Evolutionary conservation across 345 rosid genomes (phyloP).

Genomic region (Camelina sativa): DNA sequence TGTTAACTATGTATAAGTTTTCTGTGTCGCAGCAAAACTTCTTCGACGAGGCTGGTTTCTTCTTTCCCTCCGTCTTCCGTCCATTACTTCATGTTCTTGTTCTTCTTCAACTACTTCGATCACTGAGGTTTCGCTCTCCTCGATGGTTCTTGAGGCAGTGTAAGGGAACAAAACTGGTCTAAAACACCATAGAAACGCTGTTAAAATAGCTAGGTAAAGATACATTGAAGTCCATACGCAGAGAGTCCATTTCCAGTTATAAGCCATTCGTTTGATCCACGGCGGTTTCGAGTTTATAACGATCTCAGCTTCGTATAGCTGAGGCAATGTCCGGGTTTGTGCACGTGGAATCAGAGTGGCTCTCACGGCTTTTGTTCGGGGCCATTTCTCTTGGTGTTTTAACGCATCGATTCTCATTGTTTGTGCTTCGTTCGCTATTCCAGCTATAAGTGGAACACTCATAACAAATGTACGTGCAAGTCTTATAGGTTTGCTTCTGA

Average conservation of each 20-base stretch:
- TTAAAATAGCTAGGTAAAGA: conserved; percentile 49
- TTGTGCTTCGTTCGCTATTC: conserved; percentile 72
- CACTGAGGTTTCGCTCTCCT: conserved; percentile 1
- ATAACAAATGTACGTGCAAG: conserved; percentile 58
- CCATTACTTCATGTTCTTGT: conserved; percentile 39
- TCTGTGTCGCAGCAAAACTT: conserved; percentile 25
- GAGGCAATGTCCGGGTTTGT: conserved; percentile 59
- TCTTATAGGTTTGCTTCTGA: conserved; percentile 68
- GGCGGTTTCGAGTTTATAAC: conserved; percentile 62
- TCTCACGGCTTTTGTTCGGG: conserved; percentile 61
- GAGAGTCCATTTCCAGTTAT: conserved; percentile 81
- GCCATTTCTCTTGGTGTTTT: conserved; percentile 60
- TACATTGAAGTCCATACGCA: conserved; percentile 69
- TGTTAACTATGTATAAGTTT: conserved; percentile 9
- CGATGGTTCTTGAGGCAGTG: not conserved
- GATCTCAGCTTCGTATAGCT: conserved; percentile 69
- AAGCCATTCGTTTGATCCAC: conserved; percentile 61
- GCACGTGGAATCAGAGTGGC: conserved; percentile 68
- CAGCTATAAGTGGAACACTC: conserved; percentile 63
- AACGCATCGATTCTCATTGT: conserved; percentile 52
- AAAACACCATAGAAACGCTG: conserved; percentile 48
- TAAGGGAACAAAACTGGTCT: conserved; percentile 55
- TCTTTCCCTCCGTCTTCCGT: conserved; percentile 51
- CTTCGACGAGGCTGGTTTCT: conserved; percentile 45
- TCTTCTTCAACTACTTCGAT: conserved; percentile 16